phyloP scores from a whole-genome alignment of 352 stramenopile genomes.

The Pythium periplocum region DNA sequence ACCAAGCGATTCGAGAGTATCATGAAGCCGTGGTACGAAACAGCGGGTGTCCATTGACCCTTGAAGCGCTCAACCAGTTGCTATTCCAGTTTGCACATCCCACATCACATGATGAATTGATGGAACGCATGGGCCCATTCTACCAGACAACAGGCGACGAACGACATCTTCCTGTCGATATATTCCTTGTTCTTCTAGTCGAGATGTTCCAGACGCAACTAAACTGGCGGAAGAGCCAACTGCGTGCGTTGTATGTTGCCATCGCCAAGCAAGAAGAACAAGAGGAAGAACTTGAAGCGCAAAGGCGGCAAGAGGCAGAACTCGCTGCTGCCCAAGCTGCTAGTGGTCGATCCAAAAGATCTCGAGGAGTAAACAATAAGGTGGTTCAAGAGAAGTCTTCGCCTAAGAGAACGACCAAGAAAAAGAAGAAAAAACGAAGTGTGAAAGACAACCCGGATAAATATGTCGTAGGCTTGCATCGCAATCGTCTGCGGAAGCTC shows the following conservation, averaged over 20 bases:
- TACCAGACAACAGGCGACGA: conserved; percentile 56
- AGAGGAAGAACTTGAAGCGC: conserved; percentile 8
- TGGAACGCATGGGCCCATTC: conserved; percentile 30
- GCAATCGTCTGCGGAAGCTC: conserved; percentile 29
- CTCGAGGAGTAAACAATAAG: neutral
- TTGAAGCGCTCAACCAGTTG: conserved; percentile 53
- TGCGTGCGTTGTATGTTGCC: conserved; percentile 35
- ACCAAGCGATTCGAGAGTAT: conserved; percentile 2
- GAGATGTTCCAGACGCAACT: conserved; percentile 42
- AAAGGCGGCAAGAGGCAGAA: conserved; percentile 11
- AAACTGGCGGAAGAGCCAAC: conserved; percentile 37
- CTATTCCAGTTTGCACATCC: conserved; percentile 30
- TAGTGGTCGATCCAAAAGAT: too few species aligned
- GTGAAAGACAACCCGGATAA: conserved; percentile 13
- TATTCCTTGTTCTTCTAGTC: conserved; percentile 42
- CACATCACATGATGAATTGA: conserved; percentile 26
- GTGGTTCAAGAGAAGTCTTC: neutral
- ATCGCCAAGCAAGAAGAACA: conserved; percentile 20
- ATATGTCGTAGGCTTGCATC: conserved; percentile 38
- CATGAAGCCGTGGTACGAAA: conserved; percentile 23
- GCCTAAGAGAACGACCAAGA: conserved; percentile 18
- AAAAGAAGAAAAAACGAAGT: conserved; percentile 22
- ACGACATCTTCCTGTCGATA: conserved; percentile 36
- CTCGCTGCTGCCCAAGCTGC: neutral
- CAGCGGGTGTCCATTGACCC: conserved; percentile 26